Evolutionary conservation across 495 filamentous ascomycete species (phyloP).

Genomic region (Tuber indicum): DNA sequence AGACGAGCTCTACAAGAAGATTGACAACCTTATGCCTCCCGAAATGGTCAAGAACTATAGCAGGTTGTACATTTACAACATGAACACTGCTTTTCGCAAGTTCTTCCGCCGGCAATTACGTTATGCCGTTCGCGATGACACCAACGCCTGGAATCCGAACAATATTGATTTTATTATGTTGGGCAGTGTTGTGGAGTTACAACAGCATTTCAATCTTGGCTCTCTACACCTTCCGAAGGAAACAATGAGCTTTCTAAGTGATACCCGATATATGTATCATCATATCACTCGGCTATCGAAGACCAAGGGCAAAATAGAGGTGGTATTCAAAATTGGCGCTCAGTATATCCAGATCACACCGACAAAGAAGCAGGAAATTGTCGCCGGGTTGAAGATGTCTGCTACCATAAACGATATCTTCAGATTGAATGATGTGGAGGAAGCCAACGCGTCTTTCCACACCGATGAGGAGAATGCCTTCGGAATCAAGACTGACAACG

Average conservation of each 20-base stretch:
- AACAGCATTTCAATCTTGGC: slow-evolving; percentile 58
- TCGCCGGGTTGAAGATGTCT: slow-evolving; percentile 52
- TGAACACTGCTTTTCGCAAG: slow-evolving; percentile 60
- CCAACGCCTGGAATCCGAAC: slow-evolving; percentile 52
- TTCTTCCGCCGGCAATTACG: slow-evolving; percentile 56
- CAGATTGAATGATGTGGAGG: slow-evolving; percentile 57
- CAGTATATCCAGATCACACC: slow-evolving; percentile 65
- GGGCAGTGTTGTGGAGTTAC: slow-evolving; percentile 55
- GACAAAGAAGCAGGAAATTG: slow-evolving; percentile 58
- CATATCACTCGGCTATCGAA: slow-evolving; percentile 58
- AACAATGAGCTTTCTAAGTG: slow-evolving; percentile 58
- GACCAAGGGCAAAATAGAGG: slow-evolving; percentile 60
- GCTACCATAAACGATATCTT: slow-evolving; percentile 63
- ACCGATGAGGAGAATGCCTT: slow-evolving; percentile 63
- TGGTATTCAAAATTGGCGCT: slow-evolving; percentile 57
- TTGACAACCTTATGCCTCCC: slow-evolving; percentile 54
- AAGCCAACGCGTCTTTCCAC: slow-evolving; percentile 54
- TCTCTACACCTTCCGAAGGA: slow-evolving; percentile 60
- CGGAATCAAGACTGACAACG: slow-evolving; percentile 58
- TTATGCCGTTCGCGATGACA: slow-evolving; percentile 51
- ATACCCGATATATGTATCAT: slow-evolving; percentile 58
- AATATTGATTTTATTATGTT: slow-evolving; percentile 59
- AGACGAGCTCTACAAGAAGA: slow-evolving; percentile 54
- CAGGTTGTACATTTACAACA: slow-evolving; percentile 60
- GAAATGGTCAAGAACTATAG: slow-evolving; percentile 54